A percentile compares a stretch with the other conserved stretches of the same genome.
Evolutionary conservation across 495 filamentous ascomycete species (phyloP).

Genomic region (Chaetomium cochliodes): DNA sequence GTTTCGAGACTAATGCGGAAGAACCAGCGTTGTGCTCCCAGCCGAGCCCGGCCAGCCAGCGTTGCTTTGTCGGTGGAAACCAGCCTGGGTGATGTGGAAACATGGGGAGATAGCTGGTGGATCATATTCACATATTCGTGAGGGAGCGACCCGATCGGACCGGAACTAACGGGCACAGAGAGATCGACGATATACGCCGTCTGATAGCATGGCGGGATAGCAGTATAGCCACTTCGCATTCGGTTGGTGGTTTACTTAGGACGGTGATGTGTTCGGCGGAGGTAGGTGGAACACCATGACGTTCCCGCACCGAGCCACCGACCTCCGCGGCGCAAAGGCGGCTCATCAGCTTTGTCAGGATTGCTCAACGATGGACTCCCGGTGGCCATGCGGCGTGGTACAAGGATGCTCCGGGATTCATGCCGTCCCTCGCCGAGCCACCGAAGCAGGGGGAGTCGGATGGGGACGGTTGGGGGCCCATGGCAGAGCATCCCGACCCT

Average conservation of each 20-base stretch:
- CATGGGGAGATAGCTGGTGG: neutral
- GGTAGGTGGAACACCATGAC: neutral
- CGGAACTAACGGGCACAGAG: neutral
- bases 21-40: too few relatives aligned
- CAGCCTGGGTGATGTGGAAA: too few relatives aligned
- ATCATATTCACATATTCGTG: neutral
- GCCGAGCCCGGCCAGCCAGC: neutral
- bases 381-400: neutral
- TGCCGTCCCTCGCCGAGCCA: conserved; percentile 9
- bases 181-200: neutral
- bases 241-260: neutral
- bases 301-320: neutral
- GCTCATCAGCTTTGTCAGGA: neutral
- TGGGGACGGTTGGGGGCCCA: conserved; percentile 8
- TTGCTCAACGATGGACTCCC: neutral
- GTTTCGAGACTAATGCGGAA: neutral
- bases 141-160: neutral
- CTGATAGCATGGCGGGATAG: neutral
- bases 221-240: neutral
- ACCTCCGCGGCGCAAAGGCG: neutral
- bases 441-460: conserved; percentile 8
- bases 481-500: too few relatives aligned
- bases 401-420: conserved; percentile 7
- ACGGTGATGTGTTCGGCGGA: neutral
- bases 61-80: neutral